phyloP scores from a whole-genome alignment of 1,284 basidiomycete genomes.

The Phylloboletellus chloephorus region DNA sequence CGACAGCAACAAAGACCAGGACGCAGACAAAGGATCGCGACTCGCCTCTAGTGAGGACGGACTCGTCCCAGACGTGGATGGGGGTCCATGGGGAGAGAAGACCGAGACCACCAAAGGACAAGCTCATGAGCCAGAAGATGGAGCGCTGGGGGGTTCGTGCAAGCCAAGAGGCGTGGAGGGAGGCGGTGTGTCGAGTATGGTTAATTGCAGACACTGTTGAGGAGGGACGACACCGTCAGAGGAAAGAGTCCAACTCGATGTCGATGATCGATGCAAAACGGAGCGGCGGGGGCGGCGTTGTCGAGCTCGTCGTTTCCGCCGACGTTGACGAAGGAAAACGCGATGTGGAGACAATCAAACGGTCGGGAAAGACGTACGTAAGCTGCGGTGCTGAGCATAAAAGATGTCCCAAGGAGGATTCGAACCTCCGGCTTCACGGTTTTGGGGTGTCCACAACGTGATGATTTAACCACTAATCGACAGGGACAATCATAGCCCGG shows the following conservation, averaged over 20 bases:
- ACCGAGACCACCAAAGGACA: conserved; percentile 57
- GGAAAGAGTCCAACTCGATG: conserved; percentile 3
- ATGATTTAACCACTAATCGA: conserved; percentile 43
- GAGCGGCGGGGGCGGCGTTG: background rate
- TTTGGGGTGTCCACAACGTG: conserved; percentile 34
- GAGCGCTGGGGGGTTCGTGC: conserved; percentile 14
- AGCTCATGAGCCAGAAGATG: conserved; percentile 52
- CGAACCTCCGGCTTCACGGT: conserved; percentile 38
- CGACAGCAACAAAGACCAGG: conserved; percentile 59
- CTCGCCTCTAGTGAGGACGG: conserved; percentile 53
- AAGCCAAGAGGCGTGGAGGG: conserved; percentile 17
- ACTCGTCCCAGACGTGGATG: conserved; percentile 44
- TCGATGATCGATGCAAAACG: background rate
- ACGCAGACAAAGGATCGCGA: conserved; percentile 63
- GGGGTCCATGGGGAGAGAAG: conserved; percentile 56
- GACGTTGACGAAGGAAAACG: conserved; percentile 17
- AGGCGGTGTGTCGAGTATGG: conserved; percentile 16
- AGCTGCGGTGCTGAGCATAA: conserved; percentile 12
- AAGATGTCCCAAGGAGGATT: conserved; percentile 36
- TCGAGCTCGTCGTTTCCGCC: conserved; percentile 17
- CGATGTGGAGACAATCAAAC: conserved; percentile 20
- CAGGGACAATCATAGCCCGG: conserved; percentile 30
- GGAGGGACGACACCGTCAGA: conserved; percentile 13
- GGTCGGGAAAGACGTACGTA: conserved; percentile 28
- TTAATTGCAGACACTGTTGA: conserved; percentile 30